Base-by-base conservation (phyloP, 2,329 filamentous ascomycete species). In the Venturia asperata region DNA sequence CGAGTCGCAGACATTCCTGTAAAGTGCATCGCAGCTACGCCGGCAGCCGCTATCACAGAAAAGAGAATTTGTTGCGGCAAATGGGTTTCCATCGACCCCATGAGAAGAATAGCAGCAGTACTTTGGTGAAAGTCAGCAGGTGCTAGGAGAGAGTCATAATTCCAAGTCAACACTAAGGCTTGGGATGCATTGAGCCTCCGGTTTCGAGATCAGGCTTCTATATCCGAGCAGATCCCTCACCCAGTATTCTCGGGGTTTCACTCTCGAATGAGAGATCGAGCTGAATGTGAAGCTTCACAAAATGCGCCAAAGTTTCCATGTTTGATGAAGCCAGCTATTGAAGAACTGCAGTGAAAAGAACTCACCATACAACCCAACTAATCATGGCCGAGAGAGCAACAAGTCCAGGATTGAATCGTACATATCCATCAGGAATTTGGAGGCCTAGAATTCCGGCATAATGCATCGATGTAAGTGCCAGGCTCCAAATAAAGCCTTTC, bases 1-100 rank as follows among this genome's bases (percentile, higher is more conserved):
- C 68, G 71, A 13, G 70, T 71, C 1, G 72, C 72, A 63, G 65
- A 66, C 72, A 74, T 74, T 5, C 73, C 73, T 49, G 71, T 74
- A 66, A 72, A 76, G 68, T 73, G 73, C 73, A 74, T 76, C 39
- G 69, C 74, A 55, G 71, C 73, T n/a, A 74, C 72, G 19, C 75
- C 74, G 63, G 67, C 67, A 49, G 72, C 71, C 10, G 72, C 72
- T 34, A 72, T 71, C n/a, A 69, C 63, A 1, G 74, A 70, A 63
- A 74, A 75, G 6, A 75, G 63, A 47, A 72, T 66, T 64, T 75
- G 73, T 61, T 74, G 73, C 5, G 67, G 64, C 30, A 75, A 67
- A 58, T 71, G 69, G n/a, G 70, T 71, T 58, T 75, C 74, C 68
- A 74, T 74, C 24, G 70, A 67, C 5, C 71, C 67, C 68, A 75